Percentiles rank a stretch among this genome's conserved stretches.
Evolutionary conservation across 2,329 filamentous ascomycete species (phyloP).

Genomic region (Aquanectria penicillioides): DNA sequence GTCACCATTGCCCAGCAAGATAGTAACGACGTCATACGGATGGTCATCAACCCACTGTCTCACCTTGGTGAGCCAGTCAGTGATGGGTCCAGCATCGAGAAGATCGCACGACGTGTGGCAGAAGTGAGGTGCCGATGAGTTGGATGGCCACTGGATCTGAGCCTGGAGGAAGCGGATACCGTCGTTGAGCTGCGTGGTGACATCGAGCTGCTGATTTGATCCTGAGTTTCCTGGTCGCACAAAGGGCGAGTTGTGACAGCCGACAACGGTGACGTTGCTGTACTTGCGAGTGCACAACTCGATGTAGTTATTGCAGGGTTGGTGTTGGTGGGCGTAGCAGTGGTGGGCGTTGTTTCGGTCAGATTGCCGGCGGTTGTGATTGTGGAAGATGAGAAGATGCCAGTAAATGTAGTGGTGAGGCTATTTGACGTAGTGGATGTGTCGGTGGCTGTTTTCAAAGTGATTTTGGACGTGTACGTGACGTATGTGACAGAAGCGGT

Average conservation of each 20-base stretch:
- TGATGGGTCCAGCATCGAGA: slow-evolving; percentile 82
- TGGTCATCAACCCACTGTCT: slow-evolving; percentile 77
- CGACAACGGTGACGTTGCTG: slow-evolving; percentile 82
- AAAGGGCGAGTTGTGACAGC: slow-evolving; percentile 86
- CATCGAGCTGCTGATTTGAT: slow-evolving; percentile 77
- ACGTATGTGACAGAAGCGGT: slow-evolving; percentile 41
- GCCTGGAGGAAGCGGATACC: slow-evolving; percentile 73
- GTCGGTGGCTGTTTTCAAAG: slow-evolving; percentile 23
- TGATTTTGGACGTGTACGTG: slow-evolving; percentile 41
- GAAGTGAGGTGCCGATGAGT: slow-evolving; percentile 70
- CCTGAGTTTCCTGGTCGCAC: slow-evolving; percentile 74
- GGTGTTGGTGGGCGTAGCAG: slow-evolving; percentile 71
- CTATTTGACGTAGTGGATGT: slow-evolving; percentile 28
- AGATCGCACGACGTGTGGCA: slow-evolving; percentile 88
- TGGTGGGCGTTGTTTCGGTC: slow-evolving; percentile 54
- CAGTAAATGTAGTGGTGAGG: slow-evolving; percentile 57
- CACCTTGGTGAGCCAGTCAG: slow-evolving; percentile 76
- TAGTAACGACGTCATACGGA: slow-evolving; percentile 88
- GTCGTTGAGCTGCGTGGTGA: slow-evolving; percentile 79
- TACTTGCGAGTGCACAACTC: slow-evolving; percentile 83
- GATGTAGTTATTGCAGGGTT: slow-evolving; percentile 81
- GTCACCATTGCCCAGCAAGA: slow-evolving; percentile 86
- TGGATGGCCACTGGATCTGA: slow-evolving; percentile 68
- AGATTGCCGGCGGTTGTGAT: slow-evolving; percentile 49
- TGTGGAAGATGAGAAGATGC: slow-evolving; percentile 50